Evolutionary conservation across 371 early-diverging fungal genomes (phyloP).

Genomic region (Zopfochytrium polystomum): DNA sequence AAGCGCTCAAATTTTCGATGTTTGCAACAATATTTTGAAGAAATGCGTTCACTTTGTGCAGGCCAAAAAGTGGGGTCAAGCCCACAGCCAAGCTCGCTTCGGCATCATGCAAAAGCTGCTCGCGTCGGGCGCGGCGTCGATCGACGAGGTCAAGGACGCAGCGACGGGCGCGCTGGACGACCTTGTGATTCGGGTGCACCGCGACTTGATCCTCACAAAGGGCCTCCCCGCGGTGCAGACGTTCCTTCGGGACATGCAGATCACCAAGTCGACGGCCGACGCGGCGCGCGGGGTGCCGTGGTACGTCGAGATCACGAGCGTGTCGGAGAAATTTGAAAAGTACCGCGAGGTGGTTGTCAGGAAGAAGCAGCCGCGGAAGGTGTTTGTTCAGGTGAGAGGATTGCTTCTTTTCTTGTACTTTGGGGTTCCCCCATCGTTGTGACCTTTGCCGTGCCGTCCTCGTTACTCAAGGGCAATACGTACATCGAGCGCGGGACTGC

Average conservation of each 20-base stretch:
- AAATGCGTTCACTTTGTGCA: no score
- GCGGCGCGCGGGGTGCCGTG: conserved; percentile 46
- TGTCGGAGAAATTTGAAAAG: conserved; percentile 51
- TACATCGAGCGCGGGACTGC: conserved; percentile 36
- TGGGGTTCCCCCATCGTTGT: background rate
- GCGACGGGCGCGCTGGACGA: no score
- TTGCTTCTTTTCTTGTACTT: conserved; percentile 28
- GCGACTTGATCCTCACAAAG: conserved; percentile 48
- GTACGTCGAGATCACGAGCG: conserved; percentile 52
- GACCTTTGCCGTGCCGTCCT: background rate
- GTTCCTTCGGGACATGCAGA: conserved; percentile 55
- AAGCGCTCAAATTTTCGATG: background rate
- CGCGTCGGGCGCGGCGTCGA: conserved; percentile 45
- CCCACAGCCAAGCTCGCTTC: conserved; percentile 64
- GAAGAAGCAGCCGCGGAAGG: conserved; percentile 57
- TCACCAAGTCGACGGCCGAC: conserved; percentile 61
- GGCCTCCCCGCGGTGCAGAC: conserved; percentile 54
- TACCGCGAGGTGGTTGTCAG: conserved; percentile 54
- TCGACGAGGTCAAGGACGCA: conserved; percentile 36
- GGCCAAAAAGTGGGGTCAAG: conserved; percentile 51
- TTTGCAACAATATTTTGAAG: no score
- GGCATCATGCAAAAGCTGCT: conserved; percentile 58
- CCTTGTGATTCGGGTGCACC: conserved; percentile 50
- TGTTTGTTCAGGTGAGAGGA: conserved; percentile 58
- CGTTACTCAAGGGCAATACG: conserved; percentile 34